Evolutionary conservation across 2,329 filamentous ascomycete species (phyloP), one percentile per base, ranked within the genome.

Genomic region (Paramyrothecium sp.): DNA sequence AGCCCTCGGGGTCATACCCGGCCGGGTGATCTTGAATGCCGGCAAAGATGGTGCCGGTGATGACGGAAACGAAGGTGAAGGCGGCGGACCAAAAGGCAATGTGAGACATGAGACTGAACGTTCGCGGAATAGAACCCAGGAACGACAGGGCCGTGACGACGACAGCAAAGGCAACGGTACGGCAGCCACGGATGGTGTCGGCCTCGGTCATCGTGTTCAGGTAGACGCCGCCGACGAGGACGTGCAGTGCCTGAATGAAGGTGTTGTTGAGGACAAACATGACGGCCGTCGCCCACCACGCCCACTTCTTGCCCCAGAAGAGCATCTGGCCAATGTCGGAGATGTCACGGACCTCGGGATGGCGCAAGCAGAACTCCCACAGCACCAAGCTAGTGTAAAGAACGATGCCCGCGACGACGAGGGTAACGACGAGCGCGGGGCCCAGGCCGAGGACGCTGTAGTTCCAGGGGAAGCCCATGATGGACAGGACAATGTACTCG

Each of bases 221-320:
- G 67, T 95, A 97, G 71, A 94, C 89, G 56, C 92, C 89, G 50
- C 90, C 91, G 3, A 92, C 88, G 52, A 97, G 81, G 62, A 93
- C 91, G 70, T 97, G 92, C 51, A 97, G 66, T 67, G 82, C 88
- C 75, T 92, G 88, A 64, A 96, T 95, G 71, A 95, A 95, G 20
- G 91, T 96, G 71, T 97, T 97, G 82, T 97, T 97, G 61, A 97
- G 74, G 50, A 97, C 77, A 73, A 97, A 97, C 90, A 96, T 96
- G 71, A 91, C 76, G 1, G 91, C 92, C 0, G 85, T 88, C 30
- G 77, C 79, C 71, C 81, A 88, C 85, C 85, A 88, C 3, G 83
- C 85, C 84, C 89, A 91, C 58, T 83, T 86, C 72, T 91, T 87
- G 62, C 89, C 88, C 88, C 89, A 96, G 75, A 96, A 97, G 21